Percentiles rank a stretch among this genome's conserved stretches.
phyloP scores from a whole-genome alignment of 2,329 filamentous ascomycete species.

The Aaosphaeria pasadenensis region DNA sequence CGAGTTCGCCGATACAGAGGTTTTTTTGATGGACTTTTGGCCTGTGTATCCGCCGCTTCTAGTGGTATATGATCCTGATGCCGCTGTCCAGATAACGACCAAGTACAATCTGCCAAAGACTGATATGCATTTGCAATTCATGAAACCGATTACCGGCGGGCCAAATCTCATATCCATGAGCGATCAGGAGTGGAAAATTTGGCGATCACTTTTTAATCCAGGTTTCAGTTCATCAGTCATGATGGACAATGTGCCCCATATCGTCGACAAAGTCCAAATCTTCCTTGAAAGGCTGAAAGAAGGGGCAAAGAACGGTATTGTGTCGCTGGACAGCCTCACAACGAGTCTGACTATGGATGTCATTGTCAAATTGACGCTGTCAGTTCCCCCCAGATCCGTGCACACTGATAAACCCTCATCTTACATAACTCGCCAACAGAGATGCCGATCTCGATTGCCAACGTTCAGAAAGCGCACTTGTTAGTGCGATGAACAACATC shows the following conservation, averaged over 20 bases:
- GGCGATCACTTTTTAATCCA: constrained; percentile 5
- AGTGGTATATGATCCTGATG: constrained; percentile 8
- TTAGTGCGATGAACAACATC: neutral
- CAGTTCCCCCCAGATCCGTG: neutral
- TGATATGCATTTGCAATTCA: constrained; percentile 1
- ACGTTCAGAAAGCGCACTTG: constrained; percentile 1
- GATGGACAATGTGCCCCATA: constrained; percentile 1
- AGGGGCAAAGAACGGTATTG: neutral
- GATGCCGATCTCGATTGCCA: constrained; percentile 5
- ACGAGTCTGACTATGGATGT: constrained; percentile 5
- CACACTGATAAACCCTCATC: neutral
- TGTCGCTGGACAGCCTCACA: constrained; percentile 5
- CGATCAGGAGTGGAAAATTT: constrained; percentile 12
- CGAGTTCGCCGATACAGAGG: constrained; percentile 3
- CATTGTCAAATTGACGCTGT: constrained; percentile 6
- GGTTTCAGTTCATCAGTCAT: constrained; percentile 2
- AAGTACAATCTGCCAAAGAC: constrained; percentile 9
- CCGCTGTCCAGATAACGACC: constrained; percentile 4
- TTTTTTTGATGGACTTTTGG: constrained; percentile 13
- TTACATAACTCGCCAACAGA: neutral
- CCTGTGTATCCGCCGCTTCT: constrained; percentile 12
- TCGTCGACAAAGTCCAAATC: constrained; percentile 2
- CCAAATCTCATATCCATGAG: constrained; percentile 12
- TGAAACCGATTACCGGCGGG: constrained; percentile 13
- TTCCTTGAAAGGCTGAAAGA: constrained; percentile 2